These are phyloP conservation scores for Arachnopeziza araneosa DNA, from an alignment of 2,329 filamentous ascomycete species.

Conservation along the genomic window DNA sequence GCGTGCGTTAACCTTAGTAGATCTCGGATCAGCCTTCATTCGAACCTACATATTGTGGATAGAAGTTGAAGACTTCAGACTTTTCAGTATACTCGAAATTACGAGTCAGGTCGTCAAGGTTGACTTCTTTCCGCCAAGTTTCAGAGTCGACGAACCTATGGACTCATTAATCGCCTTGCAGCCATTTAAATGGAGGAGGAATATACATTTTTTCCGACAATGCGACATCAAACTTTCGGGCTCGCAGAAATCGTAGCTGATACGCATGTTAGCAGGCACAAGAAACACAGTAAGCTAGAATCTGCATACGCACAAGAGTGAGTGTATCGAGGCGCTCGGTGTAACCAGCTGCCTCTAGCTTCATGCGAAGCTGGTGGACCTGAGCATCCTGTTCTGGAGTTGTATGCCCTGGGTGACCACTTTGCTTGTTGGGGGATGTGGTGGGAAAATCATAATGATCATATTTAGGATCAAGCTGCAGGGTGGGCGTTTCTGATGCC, in stretches of 20 bases:
- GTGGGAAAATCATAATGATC: constrained; percentile 94
- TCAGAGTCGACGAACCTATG: constrained; percentile 84
- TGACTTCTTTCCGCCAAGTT: constrained; percentile 83
- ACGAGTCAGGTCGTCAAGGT: constrained; percentile 74
- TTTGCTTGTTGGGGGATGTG: constrained; percentile 60
- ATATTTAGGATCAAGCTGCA: constrained; percentile 77
- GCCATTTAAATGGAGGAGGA: neutral
- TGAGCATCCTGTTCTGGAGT: constrained; percentile 83
- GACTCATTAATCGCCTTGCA: constrained; percentile 14
- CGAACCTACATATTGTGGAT: constrained; percentile 99
- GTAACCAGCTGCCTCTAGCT: constrained; percentile 79
- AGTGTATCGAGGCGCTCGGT: constrained; percentile 85
- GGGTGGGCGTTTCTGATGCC: constrained; percentile 18
- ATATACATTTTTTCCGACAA: constrained; percentile 81
- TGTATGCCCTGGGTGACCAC: constrained; percentile 84
- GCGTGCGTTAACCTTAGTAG: neutral
- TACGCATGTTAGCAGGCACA: constrained; percentile 6
- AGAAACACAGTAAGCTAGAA: too few species aligned
- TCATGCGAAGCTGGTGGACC: constrained; percentile 75
- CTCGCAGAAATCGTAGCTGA: constrained; percentile 83
- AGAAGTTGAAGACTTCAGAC: constrained; percentile 77
- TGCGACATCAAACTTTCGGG: constrained; percentile 89
- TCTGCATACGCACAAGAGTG: constrained; percentile 63
- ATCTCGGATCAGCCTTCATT: constrained; percentile 64
- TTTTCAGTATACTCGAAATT: constrained; percentile 88